phyloP scores from a whole-genome alignment of 257 asterid species.

The Eucommia ulmoides region DNA sequence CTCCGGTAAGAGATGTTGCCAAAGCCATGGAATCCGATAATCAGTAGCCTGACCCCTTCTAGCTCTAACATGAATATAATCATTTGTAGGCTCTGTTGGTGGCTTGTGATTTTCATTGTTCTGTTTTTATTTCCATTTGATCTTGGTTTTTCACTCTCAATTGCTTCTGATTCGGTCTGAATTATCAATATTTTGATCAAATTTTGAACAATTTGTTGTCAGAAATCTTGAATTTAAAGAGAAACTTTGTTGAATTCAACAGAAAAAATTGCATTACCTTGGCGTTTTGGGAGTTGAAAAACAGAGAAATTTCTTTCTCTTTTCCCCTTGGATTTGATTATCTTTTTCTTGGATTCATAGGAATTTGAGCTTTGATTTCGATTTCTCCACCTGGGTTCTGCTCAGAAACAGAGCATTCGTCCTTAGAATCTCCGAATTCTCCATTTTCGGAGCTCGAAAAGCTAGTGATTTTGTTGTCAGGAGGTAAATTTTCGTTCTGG shows the following conservation, averaged over 20 bases:
- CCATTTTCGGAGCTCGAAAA: constrained; percentile 24
- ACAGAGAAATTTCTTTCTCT: constrained; percentile 28
- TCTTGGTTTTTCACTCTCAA: constrained; percentile 10
- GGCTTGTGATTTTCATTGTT: constrained; percentile 22
- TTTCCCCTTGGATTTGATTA: constrained; percentile 47
- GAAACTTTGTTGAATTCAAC: constrained; percentile 3
- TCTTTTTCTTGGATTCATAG: constrained; percentile 55
- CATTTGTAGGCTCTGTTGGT: constrained; percentile 62
- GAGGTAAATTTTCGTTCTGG: constrained; percentile 10
- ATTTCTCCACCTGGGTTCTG: constrained; percentile 37
- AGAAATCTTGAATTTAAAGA: too few species aligned
- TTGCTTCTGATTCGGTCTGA: constrained; percentile 18
- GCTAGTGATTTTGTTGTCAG: constrained; percentile 22
- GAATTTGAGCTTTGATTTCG: constrained; percentile 15
- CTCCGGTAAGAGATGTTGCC: too few species aligned
- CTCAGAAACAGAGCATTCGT: constrained; percentile 62
- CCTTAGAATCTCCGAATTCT: constrained; percentile 46
- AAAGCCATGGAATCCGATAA: constrained; percentile 87
- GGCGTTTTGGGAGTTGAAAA: constrained; percentile 20
- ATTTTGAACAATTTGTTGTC: too few species aligned
- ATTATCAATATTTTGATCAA: too few species aligned
- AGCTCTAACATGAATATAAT: constrained; percentile 90
- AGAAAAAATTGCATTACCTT: constrained; percentile 27
- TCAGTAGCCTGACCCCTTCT: constrained; percentile 97
- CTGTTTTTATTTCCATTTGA: constrained; percentile 9